These are phyloP conservation scores for Globisporangium spinosum DNA, from an alignment of 352 stramenopile species.

Conservation along the genomic window DNA sequence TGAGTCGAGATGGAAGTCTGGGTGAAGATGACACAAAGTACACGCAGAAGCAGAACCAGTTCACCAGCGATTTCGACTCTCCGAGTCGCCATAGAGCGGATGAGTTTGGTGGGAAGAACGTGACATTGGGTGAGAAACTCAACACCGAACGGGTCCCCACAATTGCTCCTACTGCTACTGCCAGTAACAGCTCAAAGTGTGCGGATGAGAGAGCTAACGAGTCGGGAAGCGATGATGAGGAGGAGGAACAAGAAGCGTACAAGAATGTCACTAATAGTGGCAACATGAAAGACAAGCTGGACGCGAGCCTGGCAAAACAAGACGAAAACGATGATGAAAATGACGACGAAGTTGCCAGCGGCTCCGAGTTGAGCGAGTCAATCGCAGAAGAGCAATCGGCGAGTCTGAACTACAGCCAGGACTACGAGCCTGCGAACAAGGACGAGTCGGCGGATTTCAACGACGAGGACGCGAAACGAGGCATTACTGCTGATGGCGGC, in stretches of 20 bases:
- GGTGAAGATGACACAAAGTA: not conserved
- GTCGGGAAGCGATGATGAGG: not conserved
- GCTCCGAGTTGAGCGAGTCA: conserved; percentile 56
- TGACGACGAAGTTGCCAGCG: conserved; percentile 50
- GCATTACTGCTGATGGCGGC: not conserved
- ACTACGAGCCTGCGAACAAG: conserved; percentile 28
- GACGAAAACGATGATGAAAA: conserved; percentile 46
- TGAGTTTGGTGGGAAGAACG: not conserved
- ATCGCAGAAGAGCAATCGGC: conserved; percentile 30
- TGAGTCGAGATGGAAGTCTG: not conserved
- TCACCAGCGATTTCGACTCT: not conserved
- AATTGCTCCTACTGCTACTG: not conserved
- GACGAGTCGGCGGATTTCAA: conserved; percentile 13
- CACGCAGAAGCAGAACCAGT: not conserved
- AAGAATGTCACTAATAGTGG: not conserved
- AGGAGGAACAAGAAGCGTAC: not conserved
- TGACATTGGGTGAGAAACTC: not conserved
- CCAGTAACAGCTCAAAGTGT: not conserved
- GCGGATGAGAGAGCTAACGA: not conserved
- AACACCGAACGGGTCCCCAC: not conserved
- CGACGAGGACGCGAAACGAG: not conserved
- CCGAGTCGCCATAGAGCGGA: not conserved
- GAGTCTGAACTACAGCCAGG: conserved; percentile 24
- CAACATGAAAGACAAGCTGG: conserved; percentile 12
- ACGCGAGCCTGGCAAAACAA: conserved; percentile 18